A percentile compares a stretch with the other conserved stretches of the same genome.
phyloP scores from a whole-genome alignment of 345 rosid genomes.

The Sisymbrium altissimum region DNA sequence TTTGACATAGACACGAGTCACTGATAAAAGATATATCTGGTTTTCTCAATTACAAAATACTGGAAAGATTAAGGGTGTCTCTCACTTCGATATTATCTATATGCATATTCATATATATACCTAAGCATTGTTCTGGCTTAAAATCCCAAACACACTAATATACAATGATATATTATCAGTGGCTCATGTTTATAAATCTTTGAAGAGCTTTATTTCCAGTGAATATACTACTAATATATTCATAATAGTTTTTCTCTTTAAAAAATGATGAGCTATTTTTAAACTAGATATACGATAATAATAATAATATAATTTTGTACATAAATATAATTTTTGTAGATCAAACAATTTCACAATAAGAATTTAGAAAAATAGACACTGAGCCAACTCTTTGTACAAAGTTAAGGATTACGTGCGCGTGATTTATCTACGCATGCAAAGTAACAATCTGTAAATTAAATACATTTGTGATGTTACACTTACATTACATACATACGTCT shows the following conservation, averaged over 20 bases:
- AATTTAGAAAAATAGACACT: not conserved
- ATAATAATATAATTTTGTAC: not conserved
- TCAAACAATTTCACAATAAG: not conserved
- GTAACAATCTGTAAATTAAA: not conserved
- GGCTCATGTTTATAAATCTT: not conserved
- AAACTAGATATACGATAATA: not conserved
- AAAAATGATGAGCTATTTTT: not conserved
- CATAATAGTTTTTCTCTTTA: not conserved
- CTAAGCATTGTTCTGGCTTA: not conserved
- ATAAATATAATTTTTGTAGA: not conserved
- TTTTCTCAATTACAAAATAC: not conserved
- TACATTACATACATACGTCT: not conserved
- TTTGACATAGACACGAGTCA: not conserved
- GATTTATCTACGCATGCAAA: slow-evolving; percentile 8
- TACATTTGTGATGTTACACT: slow-evolving; percentile 15
- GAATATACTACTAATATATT: not conserved
- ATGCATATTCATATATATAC: too few species aligned
- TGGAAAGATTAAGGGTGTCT: not conserved
- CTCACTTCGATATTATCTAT: too few species aligned
- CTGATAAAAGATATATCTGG: not conserved
- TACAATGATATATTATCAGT: not conserved
- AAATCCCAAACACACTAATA: not conserved
- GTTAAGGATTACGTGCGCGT: not conserved
- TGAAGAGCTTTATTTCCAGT: not conserved
- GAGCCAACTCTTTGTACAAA: not conserved